Base-by-base conservation (phyloP, 208 protist genomes). In the Acanthamoeba healyi region DNA sequence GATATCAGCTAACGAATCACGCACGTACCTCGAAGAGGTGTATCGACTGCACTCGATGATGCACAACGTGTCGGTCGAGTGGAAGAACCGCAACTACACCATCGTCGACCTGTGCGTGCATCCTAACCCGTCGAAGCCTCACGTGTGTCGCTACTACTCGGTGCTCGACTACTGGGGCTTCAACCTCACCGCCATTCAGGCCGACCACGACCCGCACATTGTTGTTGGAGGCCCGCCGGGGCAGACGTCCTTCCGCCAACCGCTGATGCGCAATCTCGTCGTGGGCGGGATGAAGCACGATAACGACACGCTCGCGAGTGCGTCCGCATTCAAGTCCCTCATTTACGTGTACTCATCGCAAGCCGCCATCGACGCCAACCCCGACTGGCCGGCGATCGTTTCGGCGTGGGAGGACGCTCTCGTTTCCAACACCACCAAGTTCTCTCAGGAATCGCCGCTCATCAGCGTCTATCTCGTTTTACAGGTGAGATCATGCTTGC, bases 91-190 rank as follows among this genome's bases (percentile, higher is more conserved):
- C 49, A 88, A 2, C 9, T 88, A 88, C 79, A 88, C 42, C 44
- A 24, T 88, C 44, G 22, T 29, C 46, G 79, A 88, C 36, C 79
- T 88, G 54, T 88, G 79, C 36, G 79, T 88, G 38, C 79, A 88
- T n/a, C 79, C 79, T 9, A 63, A 88, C 22, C 44, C 44, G 9
- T 9, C 14, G 44, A 51, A 46, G 46, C 54, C 79, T 26, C n/a
- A 56, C 26, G 36, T 88, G 36, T 88, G 79, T n/a, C 44, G 54
- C 29, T 65, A 65, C 34, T 88, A 88, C 79, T 65, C 49, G 49
- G 79, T 61, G 40, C 79, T 88, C 46, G 79, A 88, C 46, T 88
- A 88, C 46, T 88, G 79, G 79, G 32, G 54, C 46, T 88, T 88
- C 32, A 88, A 88, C 46, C 79, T 88, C 29, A 63, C 44, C 32